Evolutionary conservation across 495 filamentous ascomycete genomes (phyloP).

Genomic region (Aspergillus diversus): DNA sequence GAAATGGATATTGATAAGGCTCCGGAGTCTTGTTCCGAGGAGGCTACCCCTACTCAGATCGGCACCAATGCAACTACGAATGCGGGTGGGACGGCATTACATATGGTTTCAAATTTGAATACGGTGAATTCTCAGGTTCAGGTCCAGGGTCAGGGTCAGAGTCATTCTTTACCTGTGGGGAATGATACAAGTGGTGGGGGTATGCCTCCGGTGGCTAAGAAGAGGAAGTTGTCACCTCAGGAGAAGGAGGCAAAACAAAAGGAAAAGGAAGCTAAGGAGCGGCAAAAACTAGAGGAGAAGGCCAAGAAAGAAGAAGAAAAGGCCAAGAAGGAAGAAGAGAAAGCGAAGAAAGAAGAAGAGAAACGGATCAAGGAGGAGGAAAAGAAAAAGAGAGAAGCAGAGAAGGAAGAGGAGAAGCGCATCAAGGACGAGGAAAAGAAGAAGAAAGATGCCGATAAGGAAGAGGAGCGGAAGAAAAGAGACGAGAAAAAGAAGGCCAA

Average conservation of each 20-base stretch:
- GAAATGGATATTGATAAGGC: not conserved
- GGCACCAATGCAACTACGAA: not conserved
- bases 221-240: conserved; percentile 55
- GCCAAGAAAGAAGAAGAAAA: conserved; percentile 50
- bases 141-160: not conserved
- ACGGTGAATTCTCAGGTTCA: conserved; percentile 1
- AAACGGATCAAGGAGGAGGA: conserved; percentile 51
- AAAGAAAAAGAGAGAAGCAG: conserved; percentile 36
- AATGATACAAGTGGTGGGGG: conserved; percentile 2
- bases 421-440: conserved; percentile 37
- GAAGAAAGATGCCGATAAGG: conserved; percentile 40
- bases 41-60: not conserved
- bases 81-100: not conserved
- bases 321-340: conserved; percentile 47
- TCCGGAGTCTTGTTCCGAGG: not conserved
- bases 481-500: conserved; percentile 60
- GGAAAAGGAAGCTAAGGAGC: conserved; percentile 53
- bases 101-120: conserved; percentile 8
- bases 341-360: conserved; percentile 45
- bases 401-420: conserved; percentile 53
- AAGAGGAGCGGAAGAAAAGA: conserved; percentile 31
- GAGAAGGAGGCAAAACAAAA: conserved; percentile 58
- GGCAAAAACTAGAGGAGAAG: conserved; percentile 47
- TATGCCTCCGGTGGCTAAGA: conserved; percentile 41
- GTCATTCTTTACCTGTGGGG: not conserved